Percentiles rank a stretch among this genome's conserved stretches.
phyloP scores from a whole-genome alignment of 148 eudicot genomes.

The Bassia scoparia region DNA sequence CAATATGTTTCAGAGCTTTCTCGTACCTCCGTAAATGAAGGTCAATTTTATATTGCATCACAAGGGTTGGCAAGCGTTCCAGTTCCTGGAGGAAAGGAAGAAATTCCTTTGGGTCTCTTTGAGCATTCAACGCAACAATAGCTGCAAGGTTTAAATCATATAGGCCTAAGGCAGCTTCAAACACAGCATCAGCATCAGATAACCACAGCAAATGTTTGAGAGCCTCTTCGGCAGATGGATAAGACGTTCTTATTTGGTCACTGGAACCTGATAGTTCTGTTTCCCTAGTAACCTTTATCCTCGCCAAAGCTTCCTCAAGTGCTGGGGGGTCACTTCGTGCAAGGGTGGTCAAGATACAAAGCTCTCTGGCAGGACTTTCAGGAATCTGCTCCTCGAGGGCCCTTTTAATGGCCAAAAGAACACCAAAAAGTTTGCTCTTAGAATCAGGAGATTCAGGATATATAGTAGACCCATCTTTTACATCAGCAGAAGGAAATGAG shows the following conservation, averaged over 20 bases:
- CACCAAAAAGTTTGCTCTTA: constrained; percentile 54
- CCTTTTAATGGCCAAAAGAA: constrained; percentile 61
- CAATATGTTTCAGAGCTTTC: constrained; percentile 69
- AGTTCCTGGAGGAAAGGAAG: constrained; percentile 89
- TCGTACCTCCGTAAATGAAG: constrained; percentile 73
- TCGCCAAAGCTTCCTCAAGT: constrained; percentile 81
- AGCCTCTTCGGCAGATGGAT: constrained; percentile 95
- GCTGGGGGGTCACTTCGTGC: constrained; percentile 93
- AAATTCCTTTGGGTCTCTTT: constrained; percentile 92
- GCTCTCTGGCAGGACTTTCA: constrained; percentile 81
- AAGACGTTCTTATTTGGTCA: constrained; percentile 43
- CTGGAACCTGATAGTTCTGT: constrained; percentile 62
- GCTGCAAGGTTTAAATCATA: constrained; percentile 97
- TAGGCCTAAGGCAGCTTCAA: constrained; percentile 94
- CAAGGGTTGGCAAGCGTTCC: constrained; percentile 57
- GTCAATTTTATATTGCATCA: constrained; percentile 80
- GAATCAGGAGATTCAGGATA: constrained; percentile 26
- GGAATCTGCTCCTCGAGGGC: constrained; percentile 79
- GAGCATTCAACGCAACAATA: constrained; percentile 93
- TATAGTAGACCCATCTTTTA: constrained; percentile 31
- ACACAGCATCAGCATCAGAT: constrained; percentile 81
- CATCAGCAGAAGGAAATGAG: constrained; percentile 38
- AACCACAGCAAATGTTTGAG: constrained; percentile 90
- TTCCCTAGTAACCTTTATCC: constrained; percentile 77
- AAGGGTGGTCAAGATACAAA: constrained; percentile 94